Evolutionary conservation across 257 asterid species (phyloP).

Genomic region (Solanum rostratum): DNA sequence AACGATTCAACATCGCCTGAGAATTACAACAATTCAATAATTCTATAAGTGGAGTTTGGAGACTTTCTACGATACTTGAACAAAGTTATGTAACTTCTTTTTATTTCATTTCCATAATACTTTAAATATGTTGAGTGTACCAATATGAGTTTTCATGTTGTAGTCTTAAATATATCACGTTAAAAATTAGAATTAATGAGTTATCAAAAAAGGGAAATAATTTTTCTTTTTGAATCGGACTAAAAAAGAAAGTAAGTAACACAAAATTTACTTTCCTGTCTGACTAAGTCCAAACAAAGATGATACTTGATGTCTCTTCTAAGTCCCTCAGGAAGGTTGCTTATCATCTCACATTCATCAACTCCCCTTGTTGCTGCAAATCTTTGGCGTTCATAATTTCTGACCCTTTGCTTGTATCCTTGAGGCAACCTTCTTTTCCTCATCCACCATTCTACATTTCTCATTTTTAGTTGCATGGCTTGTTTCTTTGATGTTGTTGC

Average conservation of each 20-base stretch:
- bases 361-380: slow-evolving; percentile 99
- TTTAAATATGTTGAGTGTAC: background rate
- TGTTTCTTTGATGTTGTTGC: slow-evolving; percentile 98
- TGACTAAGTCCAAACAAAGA: slow-evolving; percentile 81
- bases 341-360: slow-evolving; percentile 78
- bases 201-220: no score
- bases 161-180: no score
- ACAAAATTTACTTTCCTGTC: slow-evolving; percentile 42
- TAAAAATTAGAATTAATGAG: background rate
- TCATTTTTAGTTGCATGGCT: slow-evolving; percentile 92
- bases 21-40: background rate
- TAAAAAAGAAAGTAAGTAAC: background rate
- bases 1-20: background rate
- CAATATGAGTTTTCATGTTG: no score
- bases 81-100: background rate
- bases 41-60: no score
- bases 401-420: slow-evolving; percentile 55
- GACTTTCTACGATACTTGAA: no score
- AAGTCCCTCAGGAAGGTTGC: slow-evolving; percentile 86
- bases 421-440: slow-evolving; percentile 63
- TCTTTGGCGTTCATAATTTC: slow-evolving; percentile 77
- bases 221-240: background rate
- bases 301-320: slow-evolving; percentile 90
- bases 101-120: background rate
- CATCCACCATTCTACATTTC: slow-evolving; percentile 99